Percentiles rank a stretch among this genome's conserved stretches.
Conservation (phyloP, 768 basidiomycete species). For the Brasilioporus rufonigricans region DNA sequence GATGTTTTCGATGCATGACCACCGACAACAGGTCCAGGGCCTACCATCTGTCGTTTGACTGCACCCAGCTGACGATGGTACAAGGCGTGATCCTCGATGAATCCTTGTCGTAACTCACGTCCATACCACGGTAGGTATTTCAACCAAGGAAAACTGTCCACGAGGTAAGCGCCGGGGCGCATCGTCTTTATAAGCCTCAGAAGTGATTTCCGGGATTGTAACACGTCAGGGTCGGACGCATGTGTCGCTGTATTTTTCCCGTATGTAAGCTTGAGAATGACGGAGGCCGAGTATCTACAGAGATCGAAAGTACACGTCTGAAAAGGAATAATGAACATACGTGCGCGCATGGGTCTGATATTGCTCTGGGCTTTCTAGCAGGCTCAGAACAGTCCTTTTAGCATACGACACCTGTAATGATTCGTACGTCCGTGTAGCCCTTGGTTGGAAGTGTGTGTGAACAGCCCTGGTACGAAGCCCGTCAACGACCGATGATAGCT, state of each 20-base stretch:
- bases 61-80: constrained; percentile 45
- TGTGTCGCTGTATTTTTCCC: constrained; percentile 16
- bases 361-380: constrained; percentile 11
- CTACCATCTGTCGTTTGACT: constrained; percentile 43
- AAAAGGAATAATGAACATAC: constrained; percentile 34
- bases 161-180: constrained; percentile 31
- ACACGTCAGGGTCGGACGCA: constrained; percentile 17
- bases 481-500: not conserved
- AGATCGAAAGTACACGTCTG: constrained; percentile 2
- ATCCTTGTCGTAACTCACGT: constrained; percentile 49
- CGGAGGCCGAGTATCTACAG: constrained; percentile 15
- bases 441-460: constrained; percentile 52
- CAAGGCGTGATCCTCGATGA: constrained; percentile 45
- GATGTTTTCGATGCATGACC: not conserved
- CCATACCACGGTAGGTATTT: constrained; percentile 59
- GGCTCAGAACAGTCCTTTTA: constrained; percentile 6
- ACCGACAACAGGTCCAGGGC: not conserved
- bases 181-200: constrained; percentile 21
- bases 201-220: constrained; percentile 19
- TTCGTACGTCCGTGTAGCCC: constrained; percentile 42
- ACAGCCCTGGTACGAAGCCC: constrained; percentile 41
- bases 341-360: constrained; percentile 27
- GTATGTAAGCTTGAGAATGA: constrained; percentile 18
- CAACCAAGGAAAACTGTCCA: constrained; percentile 34
- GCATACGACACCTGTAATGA: constrained; percentile 39